phyloP scores from a whole-genome alignment of 176 grass and related monocot genomes.

The Poa annua region DNA sequence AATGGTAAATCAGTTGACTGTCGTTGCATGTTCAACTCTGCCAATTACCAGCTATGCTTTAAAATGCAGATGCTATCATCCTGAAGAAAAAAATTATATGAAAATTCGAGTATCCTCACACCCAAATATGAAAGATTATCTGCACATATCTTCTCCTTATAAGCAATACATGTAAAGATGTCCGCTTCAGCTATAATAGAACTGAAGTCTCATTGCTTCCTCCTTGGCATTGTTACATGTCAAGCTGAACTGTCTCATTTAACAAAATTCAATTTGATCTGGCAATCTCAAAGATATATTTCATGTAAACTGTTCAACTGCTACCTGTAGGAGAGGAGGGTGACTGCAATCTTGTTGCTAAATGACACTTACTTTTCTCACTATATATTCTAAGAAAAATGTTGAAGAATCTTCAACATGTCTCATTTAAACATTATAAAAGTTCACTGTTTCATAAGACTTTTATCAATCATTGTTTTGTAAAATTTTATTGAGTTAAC shows the following conservation, averaged over 20 bases:
- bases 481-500: background rate
- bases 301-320: constrained; percentile 3
- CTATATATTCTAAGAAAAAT: background rate
- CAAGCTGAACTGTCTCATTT: constrained; percentile 19
- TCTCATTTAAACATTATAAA: constrained; percentile 7
- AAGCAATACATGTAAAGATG: background rate
- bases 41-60: background rate
- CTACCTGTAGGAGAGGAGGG: constrained; percentile 6
- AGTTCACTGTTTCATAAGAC: background rate
- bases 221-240: background rate
- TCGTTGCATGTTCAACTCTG: constrained; percentile 16
- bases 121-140: constrained; percentile 4
- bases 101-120: background rate
- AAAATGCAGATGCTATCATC: background rate
- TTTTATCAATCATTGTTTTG: background rate
- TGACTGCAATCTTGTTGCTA: background rate
- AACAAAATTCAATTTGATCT: background rate
- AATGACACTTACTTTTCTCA: background rate
- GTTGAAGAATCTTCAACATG: background rate
- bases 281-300: background rate
- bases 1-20: background rate
- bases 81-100: background rate
- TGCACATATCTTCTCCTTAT: constrained; percentile 14
- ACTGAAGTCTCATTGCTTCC: background rate
- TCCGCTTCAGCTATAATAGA: constrained; percentile 26